phyloP scores from a whole-genome alignment of 345 rosid genomes.

The Capsella bursapastoris region DNA sequence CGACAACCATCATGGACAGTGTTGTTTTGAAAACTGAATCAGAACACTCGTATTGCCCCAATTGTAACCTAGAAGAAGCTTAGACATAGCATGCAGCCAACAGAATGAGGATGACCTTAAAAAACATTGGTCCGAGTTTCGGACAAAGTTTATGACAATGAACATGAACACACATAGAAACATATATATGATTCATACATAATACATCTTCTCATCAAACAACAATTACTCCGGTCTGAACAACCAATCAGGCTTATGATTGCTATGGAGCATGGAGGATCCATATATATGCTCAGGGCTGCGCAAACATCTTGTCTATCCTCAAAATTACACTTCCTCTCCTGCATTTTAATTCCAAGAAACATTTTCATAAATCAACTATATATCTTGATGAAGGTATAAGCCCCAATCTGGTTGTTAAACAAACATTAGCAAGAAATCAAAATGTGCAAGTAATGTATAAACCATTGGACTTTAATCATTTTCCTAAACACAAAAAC shows the following conservation, averaged over 20 bases:
- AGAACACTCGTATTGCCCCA: neutral
- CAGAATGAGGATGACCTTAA: conserved; percentile 6
- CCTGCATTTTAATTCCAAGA: conserved; percentile 31
- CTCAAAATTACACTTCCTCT: conserved; percentile 22
- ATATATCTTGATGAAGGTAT: conserved; percentile 9
- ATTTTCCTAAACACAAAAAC: neutral
- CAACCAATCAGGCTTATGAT: neutral
- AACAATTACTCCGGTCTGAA: conserved; percentile 15
- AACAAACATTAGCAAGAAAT: neutral
- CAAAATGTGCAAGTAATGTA: neutral
- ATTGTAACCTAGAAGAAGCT: conserved; percentile 6
- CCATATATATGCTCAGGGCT: neutral
- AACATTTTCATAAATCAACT: conserved; percentile 3
- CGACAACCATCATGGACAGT: neutral
- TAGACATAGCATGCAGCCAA: neutral
- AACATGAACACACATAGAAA: conserved; percentile 3
- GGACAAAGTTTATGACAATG: conserved; percentile 9
- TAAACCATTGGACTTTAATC: conserved; percentile 5
- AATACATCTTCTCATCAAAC: conserved; percentile 23
- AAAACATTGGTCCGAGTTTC: conserved; percentile 18
- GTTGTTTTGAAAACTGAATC: neutral
- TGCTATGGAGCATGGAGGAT: neutral
- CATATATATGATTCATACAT: conserved; percentile 31
- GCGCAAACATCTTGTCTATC: conserved; percentile 8
- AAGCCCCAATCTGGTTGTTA: neutral